Base-by-base conservation (phyloP, 495 filamentous ascomycete species). In the Melanomma pulvis-pyrius region DNA sequence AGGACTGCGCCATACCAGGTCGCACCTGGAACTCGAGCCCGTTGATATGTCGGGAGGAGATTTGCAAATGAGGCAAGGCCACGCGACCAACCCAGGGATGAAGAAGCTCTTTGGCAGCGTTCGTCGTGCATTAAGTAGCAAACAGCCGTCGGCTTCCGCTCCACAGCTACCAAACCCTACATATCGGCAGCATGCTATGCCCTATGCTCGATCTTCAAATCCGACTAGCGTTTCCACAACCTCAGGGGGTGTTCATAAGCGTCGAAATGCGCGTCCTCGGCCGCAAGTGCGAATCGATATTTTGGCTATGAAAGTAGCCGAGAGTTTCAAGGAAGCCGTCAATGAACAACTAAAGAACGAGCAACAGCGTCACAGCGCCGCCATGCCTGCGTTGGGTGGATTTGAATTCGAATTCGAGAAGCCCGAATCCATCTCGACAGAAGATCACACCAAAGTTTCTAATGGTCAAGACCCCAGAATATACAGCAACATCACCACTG, bases 21-120 rank as follows among this genome's bases (percentile, higher is more conserved):
- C 69, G n/a, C 64, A 71, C 48, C 36, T 61, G 6, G 69, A 71
- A 50, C 49, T 68, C n/a, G 63, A 67, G 56, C 65, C 28, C 0
- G 65, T 65, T 4, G 65, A 71, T 34, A 25, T 56, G 5, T 44
- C 55, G 21, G 61, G 60, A 19, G 26, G 13, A 19, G 61, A 69
- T 57, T 15, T 47, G 9, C 28, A 62, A 19, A 3, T 39, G 8
- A 57, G 47, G 47, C 48, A 32, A 7, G 70, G 65, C 5, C 41
- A 72, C 34, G 46, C 65, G 2, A 46, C 65, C 3, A 90, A 78
- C 54, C 85, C 86, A 13, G 87, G 91, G 0, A 88, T 98, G 81
- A 91, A 87, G 75, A 94, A 87, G 67, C 80, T 98, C 2, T 82
- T 98, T 49, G 93, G 93, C 0, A 92, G 89, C 65, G 91, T 98